Percentiles rank a stretch among this genome's conserved stretches.
phyloP scores from a whole-genome alignment of 495 filamentous ascomycete species.

The Aspergillus panamensis region DNA sequence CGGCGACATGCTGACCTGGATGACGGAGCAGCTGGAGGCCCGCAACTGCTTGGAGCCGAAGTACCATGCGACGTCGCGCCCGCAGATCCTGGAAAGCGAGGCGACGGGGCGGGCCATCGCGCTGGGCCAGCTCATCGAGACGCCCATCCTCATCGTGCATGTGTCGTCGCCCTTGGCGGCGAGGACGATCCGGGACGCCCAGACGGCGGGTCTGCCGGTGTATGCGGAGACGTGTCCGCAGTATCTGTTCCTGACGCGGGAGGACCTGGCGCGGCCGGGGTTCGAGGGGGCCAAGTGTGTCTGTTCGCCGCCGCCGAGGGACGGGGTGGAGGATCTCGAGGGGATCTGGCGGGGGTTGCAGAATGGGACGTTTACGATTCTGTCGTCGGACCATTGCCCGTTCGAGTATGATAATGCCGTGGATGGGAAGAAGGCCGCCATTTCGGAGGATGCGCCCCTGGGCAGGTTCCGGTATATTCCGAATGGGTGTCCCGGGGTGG shows the following conservation, averaged over 20 bases:
- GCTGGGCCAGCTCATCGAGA: constrained; percentile 50
- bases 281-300: constrained; percentile 54
- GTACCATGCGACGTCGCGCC: constrained; percentile 52
- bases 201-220: constrained; percentile 51
- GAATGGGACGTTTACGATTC: constrained; percentile 46
- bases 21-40: constrained; percentile 47
- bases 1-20: constrained; percentile 50
- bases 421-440: constrained; percentile 15
- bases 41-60: constrained; percentile 46
- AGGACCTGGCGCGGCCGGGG: constrained; percentile 46
- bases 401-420: constrained; percentile 22
- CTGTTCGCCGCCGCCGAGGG: constrained; percentile 44
- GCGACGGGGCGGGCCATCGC: constrained; percentile 57
- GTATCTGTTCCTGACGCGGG: constrained; percentile 56
- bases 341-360: constrained; percentile 42
- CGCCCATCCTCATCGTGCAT: constrained; percentile 58
- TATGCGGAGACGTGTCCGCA: constrained; percentile 65
- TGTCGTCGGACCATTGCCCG: constrained; percentile 28
- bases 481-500: constrained; percentile 57
- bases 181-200: constrained; percentile 51
- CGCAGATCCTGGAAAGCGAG: constrained; percentile 53
- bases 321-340: constrained; percentile 32
- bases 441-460: constrained; percentile 13
- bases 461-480: constrained; percentile 44
- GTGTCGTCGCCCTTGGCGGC: constrained; percentile 51